Evolutionary conservation across 2,329 filamentous ascomycete genomes (phyloP), one percentile per base, ranked within the genome.

Genomic region (Calonectria fujianensis): DNA sequence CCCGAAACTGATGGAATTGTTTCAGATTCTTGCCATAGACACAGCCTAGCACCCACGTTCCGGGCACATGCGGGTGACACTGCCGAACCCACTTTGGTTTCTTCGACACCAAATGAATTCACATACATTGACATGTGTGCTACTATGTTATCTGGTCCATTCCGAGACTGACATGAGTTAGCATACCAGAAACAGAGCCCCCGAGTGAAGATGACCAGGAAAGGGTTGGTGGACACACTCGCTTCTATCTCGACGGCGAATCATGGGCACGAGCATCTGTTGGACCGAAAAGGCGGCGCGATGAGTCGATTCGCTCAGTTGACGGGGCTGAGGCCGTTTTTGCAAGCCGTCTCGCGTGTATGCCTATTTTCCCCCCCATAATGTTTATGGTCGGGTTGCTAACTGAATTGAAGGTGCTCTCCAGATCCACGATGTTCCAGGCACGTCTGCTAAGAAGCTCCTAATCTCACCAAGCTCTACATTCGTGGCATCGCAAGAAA

Each of bases 181-280:
- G 81, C 2, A 74, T 82, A 9, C 75, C 73, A 27, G 79, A 73
- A 50, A 81, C 80, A 10, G 80, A 77, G 6, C 57, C 67, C 13
- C 45, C 59, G 6, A 54, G 39, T 29, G 54, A 61, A 3, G 24
- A 39, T 16, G 18, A 20, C 8, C 27, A 8, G 9, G 35, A 63
- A 48, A 13, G 18, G 14, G 4, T 13, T 32, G 16, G 18, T 4
- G 9, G 16, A 3, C 9, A 24, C 29, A 16, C 16, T 20, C 8
- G 14, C 13, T 18, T 32, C 13, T 41, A 18, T 24, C 13, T 20
- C 3, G n/a, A 10, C 37, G 7, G 29, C 29, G 32, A 50, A 35
- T 67, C 13, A 10, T 39, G 31, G 31, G 10, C 11, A 9, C 35
- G n/a, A 29, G 10, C 24, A 16, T 11, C 39, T 16, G 14, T n/a